A percentile compares a stretch with the other conserved stretches of the same genome.
Conservation (phyloP, 176 grass and related monocot species). For the Urochloa ruziziensis region DNA sequence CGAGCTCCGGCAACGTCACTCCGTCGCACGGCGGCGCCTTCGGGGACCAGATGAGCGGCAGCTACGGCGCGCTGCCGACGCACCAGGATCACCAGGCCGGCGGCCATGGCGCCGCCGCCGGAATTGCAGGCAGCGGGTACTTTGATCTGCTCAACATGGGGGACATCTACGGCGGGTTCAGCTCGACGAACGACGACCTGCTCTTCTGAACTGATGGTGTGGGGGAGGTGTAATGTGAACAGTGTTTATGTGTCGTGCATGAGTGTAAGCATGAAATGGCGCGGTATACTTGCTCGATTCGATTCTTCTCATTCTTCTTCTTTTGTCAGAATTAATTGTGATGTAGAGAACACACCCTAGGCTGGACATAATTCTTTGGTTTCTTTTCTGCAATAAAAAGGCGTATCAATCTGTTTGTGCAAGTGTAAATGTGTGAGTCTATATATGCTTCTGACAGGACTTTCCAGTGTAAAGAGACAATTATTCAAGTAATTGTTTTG, state of each 20-base stretch:
- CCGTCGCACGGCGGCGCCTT: conserved; percentile 41
- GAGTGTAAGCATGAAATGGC: conserved; percentile 19
- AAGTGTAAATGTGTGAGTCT: conserved; percentile 6
- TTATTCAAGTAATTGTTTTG: not conserved
- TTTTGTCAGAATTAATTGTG: conserved; percentile 32
- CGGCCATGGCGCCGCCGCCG: not conserved
- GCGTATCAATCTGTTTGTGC: conserved; percentile 24
- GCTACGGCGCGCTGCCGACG: conserved; percentile 32
- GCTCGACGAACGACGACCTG: conserved; percentile 48
- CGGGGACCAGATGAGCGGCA: conserved; percentile 50
- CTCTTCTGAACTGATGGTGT: conserved; percentile 47
- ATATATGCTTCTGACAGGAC: not conserved
- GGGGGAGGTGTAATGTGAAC: not conserved
- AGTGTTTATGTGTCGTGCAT: conserved; percentile 20
- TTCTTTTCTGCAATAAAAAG: conserved; percentile 37
- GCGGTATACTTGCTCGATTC: conserved; percentile 30
- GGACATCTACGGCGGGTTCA: conserved; percentile 59
- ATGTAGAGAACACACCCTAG: conserved; percentile 36
- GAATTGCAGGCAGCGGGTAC: conserved; percentile 44
- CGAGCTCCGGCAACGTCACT: conserved; percentile 55
- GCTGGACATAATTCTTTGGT: conserved; percentile 54
- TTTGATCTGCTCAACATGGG: conserved; percentile 77
- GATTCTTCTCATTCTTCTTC: conserved; percentile 39
- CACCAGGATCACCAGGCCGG: conserved; percentile 34
- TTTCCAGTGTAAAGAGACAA: not conserved